A percentile compares a stretch with the other conserved stretches of the same genome.
These are phyloP conservation scores for Theileria annulata DNA, from an alignment of 169 alveolate genomes.

Conservation along the genomic window DNA sequence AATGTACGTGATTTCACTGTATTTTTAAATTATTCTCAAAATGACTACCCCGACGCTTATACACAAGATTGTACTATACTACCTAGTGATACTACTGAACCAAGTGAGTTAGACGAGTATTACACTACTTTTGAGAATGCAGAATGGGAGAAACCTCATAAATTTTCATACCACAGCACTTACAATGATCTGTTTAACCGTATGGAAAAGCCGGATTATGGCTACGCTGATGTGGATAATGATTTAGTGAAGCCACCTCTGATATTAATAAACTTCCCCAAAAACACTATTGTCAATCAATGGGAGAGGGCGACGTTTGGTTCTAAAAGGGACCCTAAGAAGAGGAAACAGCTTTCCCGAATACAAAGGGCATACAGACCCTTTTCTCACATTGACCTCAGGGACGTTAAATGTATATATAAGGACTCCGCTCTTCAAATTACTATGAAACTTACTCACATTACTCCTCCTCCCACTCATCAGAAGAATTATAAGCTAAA, in stretches of 20 bases:
- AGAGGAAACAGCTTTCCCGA: slow-evolving; percentile 18
- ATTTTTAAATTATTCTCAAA: slow-evolving; percentile 28
- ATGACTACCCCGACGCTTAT: slow-evolving; percentile 9
- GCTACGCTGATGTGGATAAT: slow-evolving; percentile 16
- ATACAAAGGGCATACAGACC: slow-evolving; percentile 67
- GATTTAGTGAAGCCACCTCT: slow-evolving; percentile 54
- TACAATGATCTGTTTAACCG: slow-evolving; percentile 57
- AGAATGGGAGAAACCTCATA: slow-evolving; percentile 31
- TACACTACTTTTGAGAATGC: slow-evolving; percentile 47
- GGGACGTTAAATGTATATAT: slow-evolving; percentile 35
- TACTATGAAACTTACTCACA: slow-evolving; percentile 36
- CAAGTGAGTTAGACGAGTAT: slow-evolving; percentile 13
- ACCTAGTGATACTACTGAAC: neutral
- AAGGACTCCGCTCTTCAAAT: slow-evolving; percentile 51
- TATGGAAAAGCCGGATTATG: slow-evolving; percentile 26
- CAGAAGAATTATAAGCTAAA: slow-evolving; percentile 24
- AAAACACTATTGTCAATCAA: slow-evolving; percentile 62
- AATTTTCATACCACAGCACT: slow-evolving; percentile 58
- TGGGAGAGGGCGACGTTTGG: slow-evolving; percentile 57
- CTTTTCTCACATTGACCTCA: slow-evolving; percentile 51
- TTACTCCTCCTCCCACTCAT: slow-evolving; percentile 62
- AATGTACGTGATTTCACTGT: slow-evolving; percentile 41
- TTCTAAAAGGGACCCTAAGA: slow-evolving; percentile 45
- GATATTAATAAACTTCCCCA: slow-evolving; percentile 49
- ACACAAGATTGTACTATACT: slow-evolving; percentile 20